Base-by-base conservation (phyloP, 139 green algal genomes). In the Parachlorella kessleri region DNA sequence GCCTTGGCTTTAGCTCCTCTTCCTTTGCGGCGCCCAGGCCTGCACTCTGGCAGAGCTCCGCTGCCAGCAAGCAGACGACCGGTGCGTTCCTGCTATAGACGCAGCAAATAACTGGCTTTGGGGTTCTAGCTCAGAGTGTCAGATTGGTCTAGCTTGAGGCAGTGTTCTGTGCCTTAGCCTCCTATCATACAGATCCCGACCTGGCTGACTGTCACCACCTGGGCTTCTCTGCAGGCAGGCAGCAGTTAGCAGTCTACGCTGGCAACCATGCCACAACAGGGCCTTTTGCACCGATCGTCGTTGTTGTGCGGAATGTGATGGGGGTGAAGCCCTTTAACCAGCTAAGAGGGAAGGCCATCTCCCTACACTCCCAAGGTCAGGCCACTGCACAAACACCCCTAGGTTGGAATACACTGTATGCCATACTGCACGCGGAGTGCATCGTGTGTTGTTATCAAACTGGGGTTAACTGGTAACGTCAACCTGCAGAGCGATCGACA, bases 291-390 rank as follows among this genome's bases (percentile, higher is more conserved):
- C 96, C 96, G 0, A 71, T 98, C 6, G 96, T 99, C 14, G 54
- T 88, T 1, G 78, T 98, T 6, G 84, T 89, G 1, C 84, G 94
- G 48, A 89, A 94, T 55, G 76, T 89, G 0, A 88, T 99, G 28
- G 97, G 97, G n/a, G 85, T 92, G 54, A 98, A 99, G 84, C 80
- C 95, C 30, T 99, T 99, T 85, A 99, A 99, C 89, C 87, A 98
- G 85, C 76, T 99, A 1, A 84, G 97, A 35, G 97, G 97, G 37
- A 99, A 99, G 88, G 95, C 85, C 64, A 99, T 99, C 78, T 96
- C 95, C 0, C 80, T 99, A 42, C 97, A 99, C 84, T 99, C 96
- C 14, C 96, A 99, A 87, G 90, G 95, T 97, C 68, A n/a, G n/a
- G n/a, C n/a, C n/a, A n/a, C n/a, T n/a, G n/a, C n/a, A 81, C 84